Base-by-base conservation (phyloP, 2,329 filamentous ascomycete genomes). In the Hymenoscyphus infarciens region DNA sequence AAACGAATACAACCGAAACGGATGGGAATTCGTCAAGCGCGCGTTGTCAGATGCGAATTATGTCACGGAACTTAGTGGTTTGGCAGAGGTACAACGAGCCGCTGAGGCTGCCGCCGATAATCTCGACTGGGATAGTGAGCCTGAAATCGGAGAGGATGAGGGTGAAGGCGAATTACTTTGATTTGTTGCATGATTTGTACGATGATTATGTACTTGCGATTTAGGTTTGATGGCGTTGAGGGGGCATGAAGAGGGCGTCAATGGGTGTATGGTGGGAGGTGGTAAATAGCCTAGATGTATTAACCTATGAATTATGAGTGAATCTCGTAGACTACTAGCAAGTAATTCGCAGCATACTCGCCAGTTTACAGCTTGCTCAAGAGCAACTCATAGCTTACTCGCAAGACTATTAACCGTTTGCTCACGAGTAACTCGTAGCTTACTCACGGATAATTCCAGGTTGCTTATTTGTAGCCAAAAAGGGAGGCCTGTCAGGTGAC, bases 11-110 rank as follows among this genome's bases (percentile, higher is more conserved):
- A 81, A 84, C 55, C 74, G 76, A 1, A 83, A 87, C 55, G 88
- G 87, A 0, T 96, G 91, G 90, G 83, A 80, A 0, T 96, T 96
- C 73, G 85, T 95, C 38, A 88, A 88, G 78, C 81, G 82, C 62
- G 91, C 91, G 0, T 76, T 95, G 15, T 84, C 86, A 64, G 88
- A 93, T 75, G 87, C 86, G 71, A 87, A 91, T 1, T 95, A 89
- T 72, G 89, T 96, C 0, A 85, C 89, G 33, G 90, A 94, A 73
- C 79, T 94, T 38, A 90, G 86, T 38, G 89, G 89, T 0, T 73
- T 92, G 53, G 87, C 87, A 0, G 89, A 92, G 74, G 86, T 92
- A n/a, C 85, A 88, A 74, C 77, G 83, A 25, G 75, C 74, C 63
- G 84, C 85, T 0, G 83, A 86, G 68, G 79, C 79, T 33, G 70